Percentiles rank a stretch among this genome's conserved stretches.
phyloP scores from a whole-genome alignment of 1,284 basidiomycete genomes.

The Papiliotrema laurentii region DNA sequence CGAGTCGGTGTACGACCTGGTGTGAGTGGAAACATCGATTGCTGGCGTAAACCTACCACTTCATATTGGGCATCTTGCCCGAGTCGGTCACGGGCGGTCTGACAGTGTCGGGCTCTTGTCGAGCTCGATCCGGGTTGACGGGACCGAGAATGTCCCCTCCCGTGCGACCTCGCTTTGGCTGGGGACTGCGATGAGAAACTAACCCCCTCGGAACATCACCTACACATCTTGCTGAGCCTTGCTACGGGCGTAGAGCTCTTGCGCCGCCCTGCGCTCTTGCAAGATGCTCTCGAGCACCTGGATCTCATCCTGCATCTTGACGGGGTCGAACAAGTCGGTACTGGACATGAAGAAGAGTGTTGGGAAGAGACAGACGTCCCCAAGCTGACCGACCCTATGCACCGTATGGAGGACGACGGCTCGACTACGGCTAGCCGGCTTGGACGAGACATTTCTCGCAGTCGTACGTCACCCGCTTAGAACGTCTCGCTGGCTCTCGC shows the following conservation, averaged over 20 bases:
- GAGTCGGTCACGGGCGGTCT: slow-evolving; percentile 64
- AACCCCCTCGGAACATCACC: background rate
- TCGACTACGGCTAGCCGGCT: too few relatives aligned
- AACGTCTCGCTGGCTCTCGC: too few relatives aligned
- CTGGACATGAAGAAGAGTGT: too few relatives aligned
- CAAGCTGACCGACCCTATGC: too few relatives aligned
- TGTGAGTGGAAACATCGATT: background rate
- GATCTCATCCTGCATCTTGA: slow-evolving; percentile 5
- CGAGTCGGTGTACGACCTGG: slow-evolving; percentile 56
- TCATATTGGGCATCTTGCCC: slow-evolving; percentile 61
- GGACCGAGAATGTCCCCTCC: slow-evolving; percentile 59
- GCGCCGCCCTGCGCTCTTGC: slow-evolving; percentile 2
- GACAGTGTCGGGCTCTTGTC: slow-evolving; percentile 57
- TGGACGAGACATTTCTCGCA: too few relatives aligned
- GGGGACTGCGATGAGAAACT: slow-evolving; percentile 7
- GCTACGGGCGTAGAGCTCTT: background rate
- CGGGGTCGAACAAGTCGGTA: too few relatives aligned
- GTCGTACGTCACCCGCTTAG: too few relatives aligned
- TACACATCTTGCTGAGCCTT: background rate
- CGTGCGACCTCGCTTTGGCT: slow-evolving; percentile 49
- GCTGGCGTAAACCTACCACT: slow-evolving; percentile 53
- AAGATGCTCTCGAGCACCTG: slow-evolving; percentile 3
- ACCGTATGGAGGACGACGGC: too few relatives aligned
- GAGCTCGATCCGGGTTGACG: slow-evolving; percentile 54
- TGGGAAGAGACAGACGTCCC: too few relatives aligned